Evolutionary conservation across 2,329 filamentous ascomycete species (phyloP).

Genomic region (Trichophyton benhamiae): DNA sequence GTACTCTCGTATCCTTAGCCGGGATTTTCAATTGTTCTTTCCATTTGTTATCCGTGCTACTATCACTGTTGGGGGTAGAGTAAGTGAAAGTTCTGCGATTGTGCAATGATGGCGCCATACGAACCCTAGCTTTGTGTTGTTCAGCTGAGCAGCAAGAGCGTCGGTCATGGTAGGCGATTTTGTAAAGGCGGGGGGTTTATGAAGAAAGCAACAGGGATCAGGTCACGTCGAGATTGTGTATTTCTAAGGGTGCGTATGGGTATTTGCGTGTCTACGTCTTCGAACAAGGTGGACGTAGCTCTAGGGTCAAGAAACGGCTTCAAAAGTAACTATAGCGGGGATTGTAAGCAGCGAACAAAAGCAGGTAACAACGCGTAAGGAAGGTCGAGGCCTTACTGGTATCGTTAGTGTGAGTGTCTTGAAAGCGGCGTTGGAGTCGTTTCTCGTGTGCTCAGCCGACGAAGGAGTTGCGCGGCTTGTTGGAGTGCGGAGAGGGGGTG

Average conservation of each 20-base stretch:
- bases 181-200: background rate
- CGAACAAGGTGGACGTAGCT: background rate
- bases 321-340: background rate
- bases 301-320: background rate
- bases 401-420: background rate
- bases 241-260: background rate
- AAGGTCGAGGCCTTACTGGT: background rate
- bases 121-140: conserved; percentile 34
- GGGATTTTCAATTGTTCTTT: conserved; percentile 36
- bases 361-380: background rate
- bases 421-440: background rate
- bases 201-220: background rate
- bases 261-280: background rate
- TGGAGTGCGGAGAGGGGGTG: background rate
- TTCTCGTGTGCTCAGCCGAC: background rate
- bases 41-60: conserved; percentile 30
- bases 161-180: conserved; percentile 21
- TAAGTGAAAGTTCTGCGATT: background rate
- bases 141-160: conserved; percentile 34
- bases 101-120: conserved; percentile 7
- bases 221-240: background rate
- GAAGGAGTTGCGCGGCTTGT: background rate
- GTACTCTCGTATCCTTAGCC: conserved; percentile 37
- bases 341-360: background rate
- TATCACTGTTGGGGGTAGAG: conserved; percentile 21